Evolutionary conservation across 2,329 filamentous ascomycete species (phyloP), one percentile per base, ranked within the genome.

Genomic region (Colletotrichum trifolii): DNA sequence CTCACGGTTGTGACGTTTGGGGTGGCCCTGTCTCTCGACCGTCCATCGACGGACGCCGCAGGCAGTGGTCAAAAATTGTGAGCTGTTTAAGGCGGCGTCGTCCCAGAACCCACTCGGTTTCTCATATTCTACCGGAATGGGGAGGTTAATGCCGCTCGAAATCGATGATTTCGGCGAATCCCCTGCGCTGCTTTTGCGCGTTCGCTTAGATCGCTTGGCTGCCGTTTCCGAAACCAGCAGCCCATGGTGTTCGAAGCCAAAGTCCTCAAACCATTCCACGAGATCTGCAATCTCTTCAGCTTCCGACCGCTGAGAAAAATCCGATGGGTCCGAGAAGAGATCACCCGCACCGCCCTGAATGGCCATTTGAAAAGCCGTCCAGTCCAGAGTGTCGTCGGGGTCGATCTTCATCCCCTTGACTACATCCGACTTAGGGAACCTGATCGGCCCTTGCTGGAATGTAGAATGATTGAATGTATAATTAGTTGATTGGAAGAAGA

Each of bases 341-440:
- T 86, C 85, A 36, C 83, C 84, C 2, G 84, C 83, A 6, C 84
- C 85, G 46, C 87, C 86, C 0, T 85, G 76, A 54, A 89, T 88
- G 13, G 87, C 87, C 82, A 89, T 88, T 74, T 90, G 87, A 71
- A 89, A 89, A 4, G 87, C 86, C 6, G 84, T 87, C 87, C 87
- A 89, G 77, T 90, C 87, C 4, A 89, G 74, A 8, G 79, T 82
- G 52, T 84, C 84, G 54, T 86, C 85, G 36, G 78, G 77, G 17
- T 73, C 75, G 8, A 79, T 75, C 63, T 76, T 79, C 60, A 74
- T 68, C 33, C 77, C 74, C 9, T 71, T 76, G 25, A 73, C 69
- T 8, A 81, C 70, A 54, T 85, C 81, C 3, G 78, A 73, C 69
- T 82, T 83, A 55, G 79, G 71, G 53, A 89, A 74, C 3, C 84